Conservation (phyloP, 768 basidiomycete species). For the Boletus patriciae region DNA sequence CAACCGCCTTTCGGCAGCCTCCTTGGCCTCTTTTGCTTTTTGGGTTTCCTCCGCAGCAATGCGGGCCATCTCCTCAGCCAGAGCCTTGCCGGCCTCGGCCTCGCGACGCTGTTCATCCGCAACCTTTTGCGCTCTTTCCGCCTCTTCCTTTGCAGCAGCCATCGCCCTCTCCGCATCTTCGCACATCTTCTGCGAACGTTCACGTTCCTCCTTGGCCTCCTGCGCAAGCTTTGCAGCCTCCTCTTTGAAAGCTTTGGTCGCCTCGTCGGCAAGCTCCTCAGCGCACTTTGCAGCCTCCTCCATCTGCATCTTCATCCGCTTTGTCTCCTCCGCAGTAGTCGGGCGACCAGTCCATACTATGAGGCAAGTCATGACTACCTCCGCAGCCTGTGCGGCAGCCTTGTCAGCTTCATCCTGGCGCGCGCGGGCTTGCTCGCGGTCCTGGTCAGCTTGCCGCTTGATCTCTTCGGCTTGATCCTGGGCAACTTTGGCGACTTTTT, state of each 20-base stretch:
- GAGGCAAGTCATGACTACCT: too few relatives aligned
- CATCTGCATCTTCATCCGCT: conserved; percentile 16
- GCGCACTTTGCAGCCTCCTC: conserved; percentile 7
- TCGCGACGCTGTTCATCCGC: conserved; percentile 22
- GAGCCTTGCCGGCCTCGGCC: conserved; percentile 16
- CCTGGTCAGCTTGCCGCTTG: conserved; percentile 8
- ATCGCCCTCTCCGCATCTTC: conserved; percentile 20
- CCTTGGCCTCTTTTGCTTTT: conserved; percentile 17
- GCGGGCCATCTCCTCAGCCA: conserved; percentile 14
- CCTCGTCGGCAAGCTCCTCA: conserved; percentile 9
- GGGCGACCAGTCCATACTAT: too few relatives aligned
- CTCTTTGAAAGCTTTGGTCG: conserved; percentile 14
- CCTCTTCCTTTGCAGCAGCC: conserved; percentile 13
- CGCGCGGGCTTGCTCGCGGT: conserved; percentile 1
- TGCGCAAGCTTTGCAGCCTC: conserved; percentile 14
- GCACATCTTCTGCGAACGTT: conserved; percentile 9
- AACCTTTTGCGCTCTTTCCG: conserved; percentile 6
- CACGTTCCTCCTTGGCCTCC: conserved; percentile 16
- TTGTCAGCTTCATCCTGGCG: conserved; percentile 15
- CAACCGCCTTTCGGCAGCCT: conserved; percentile 15
- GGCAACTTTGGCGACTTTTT: conserved; percentile 6
- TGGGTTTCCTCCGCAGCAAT: conserved; percentile 18
- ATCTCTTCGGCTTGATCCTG: background rate
- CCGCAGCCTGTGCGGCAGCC: background rate
- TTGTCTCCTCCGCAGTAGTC: conserved; percentile 4